A percentile compares a stretch with the other conserved stretches of the same genome.
phyloP scores from a whole-genome alignment of 768 basidiomycete genomes.

The Collybia nuda region DNA sequence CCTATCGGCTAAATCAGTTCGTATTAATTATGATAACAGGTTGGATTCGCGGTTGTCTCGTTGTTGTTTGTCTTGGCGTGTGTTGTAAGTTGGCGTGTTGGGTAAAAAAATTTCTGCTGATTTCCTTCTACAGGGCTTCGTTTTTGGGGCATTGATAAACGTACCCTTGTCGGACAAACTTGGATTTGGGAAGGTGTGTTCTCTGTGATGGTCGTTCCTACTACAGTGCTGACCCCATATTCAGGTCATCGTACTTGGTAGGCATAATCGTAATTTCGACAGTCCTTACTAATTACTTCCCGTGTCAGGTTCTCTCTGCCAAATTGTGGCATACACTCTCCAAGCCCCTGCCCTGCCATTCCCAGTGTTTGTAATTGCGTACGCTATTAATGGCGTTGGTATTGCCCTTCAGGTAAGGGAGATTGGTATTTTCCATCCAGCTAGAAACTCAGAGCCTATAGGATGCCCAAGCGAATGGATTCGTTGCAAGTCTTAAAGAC shows the following conservation, averaged over 20 bases:
- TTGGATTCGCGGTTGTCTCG: conserved; percentile 52
- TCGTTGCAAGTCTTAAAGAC: conserved; percentile 57
- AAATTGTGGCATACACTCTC: conserved; percentile 45
- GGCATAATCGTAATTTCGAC: background rate
- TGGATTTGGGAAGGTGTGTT: conserved; percentile 27
- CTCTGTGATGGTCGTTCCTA: background rate
- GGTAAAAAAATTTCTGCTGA: background rate
- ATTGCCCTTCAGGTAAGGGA: conserved; percentile 30
- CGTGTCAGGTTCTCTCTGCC: conserved; percentile 37
- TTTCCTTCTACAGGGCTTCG: conserved; percentile 21
- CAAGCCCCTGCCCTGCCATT: conserved; percentile 52
- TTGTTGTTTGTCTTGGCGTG: conserved; percentile 54
- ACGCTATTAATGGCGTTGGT: conserved; percentile 27
- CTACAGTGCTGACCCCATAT: background rate
- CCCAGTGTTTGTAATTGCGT: conserved; percentile 45
- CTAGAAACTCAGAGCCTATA: conserved; percentile 17
- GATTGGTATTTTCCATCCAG: background rate
- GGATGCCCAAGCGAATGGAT: conserved; percentile 76
- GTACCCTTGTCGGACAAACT: conserved; percentile 21
- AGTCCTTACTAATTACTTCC: background rate
- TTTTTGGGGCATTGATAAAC: conserved; percentile 27
- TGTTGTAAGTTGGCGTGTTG: conserved; percentile 25
- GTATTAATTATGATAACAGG: conserved; percentile 22
- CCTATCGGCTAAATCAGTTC: background rate
- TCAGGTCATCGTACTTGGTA: conserved; percentile 24